Percentiles rank a stretch among this genome's conserved stretches.
phyloP scores from a whole-genome alignment of 352 stramenopile genomes.

The Elongisporangium prolatum region DNA sequence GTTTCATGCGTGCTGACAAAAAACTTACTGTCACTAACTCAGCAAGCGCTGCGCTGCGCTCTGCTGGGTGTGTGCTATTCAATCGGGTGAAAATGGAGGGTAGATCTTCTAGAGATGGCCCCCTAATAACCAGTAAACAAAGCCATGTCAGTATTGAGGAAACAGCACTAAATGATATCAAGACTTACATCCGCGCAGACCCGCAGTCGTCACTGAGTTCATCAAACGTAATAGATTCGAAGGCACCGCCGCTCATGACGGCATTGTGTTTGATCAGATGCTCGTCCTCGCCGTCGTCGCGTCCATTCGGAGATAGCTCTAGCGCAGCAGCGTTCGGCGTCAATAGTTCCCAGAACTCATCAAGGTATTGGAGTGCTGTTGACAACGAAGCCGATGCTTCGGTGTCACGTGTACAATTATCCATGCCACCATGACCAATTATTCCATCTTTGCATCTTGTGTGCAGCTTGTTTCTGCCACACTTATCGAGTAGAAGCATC shows the following conservation, averaged over 20 bases:
- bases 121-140: slow-evolving; percentile 1
- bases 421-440: not conserved
- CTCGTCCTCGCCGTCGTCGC: not conserved
- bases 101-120: slow-evolving; percentile 9
- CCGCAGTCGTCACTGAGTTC: slow-evolving; percentile 32
- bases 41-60: slow-evolving; percentile 5
- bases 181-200: slow-evolving; percentile 28
- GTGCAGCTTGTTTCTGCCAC: not conserved
- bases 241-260: slow-evolving; percentile 16
- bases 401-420: not conserved
- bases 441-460: not conserved
- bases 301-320: not conserved
- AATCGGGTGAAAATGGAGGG: slow-evolving; percentile 5
- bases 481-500: not conserved
- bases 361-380: not conserved
- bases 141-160: not conserved
- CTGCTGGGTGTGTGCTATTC: not conserved
- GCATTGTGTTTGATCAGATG: not conserved
- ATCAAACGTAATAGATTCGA: slow-evolving; percentile 38
- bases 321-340: not conserved
- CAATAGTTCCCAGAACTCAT: not conserved
- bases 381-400: not conserved
- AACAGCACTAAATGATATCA: not conserved
- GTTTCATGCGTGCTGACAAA: no score
- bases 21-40: slow-evolving; percentile 9